These are phyloP conservation scores for Rhododendron ferrugineum DNA, from an alignment of 148 eudicot genomes.

Conservation along the genomic window DNA sequence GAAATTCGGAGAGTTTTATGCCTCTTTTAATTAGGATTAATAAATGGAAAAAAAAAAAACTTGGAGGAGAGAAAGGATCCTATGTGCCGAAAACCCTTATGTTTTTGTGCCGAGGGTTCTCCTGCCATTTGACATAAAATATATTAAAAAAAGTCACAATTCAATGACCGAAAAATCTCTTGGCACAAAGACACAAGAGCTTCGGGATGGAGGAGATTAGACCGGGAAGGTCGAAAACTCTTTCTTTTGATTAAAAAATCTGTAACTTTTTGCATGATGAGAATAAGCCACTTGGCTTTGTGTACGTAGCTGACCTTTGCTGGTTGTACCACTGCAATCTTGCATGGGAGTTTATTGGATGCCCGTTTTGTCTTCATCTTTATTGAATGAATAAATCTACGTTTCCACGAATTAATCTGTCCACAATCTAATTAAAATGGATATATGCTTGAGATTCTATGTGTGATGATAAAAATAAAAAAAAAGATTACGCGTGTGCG, in stretches of 20 bases:
- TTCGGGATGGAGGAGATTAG: no score
- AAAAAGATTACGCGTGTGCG: no score
- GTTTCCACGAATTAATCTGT: neutral
- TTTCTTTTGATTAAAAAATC: neutral
- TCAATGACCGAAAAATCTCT: no score
- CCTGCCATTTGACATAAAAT: no score
- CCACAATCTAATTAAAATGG: neutral
- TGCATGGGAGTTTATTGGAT: neutral
- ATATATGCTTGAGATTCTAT: neutral
- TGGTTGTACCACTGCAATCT: neutral
- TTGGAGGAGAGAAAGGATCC: no score
- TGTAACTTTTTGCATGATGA: neutral
- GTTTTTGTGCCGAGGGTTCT: no score
- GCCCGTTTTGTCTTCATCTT: neutral
- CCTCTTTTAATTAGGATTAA: no score
- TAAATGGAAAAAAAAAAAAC: no score
- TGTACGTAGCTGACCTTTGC: neutral
- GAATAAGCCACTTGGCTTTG: neutral
- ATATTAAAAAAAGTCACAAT: no score
- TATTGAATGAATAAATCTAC: neutral
- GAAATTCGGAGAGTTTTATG: neutral
- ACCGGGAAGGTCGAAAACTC: no score
- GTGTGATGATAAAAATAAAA: neutral
- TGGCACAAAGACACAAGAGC: no score
- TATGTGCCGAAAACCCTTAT: no score